Evolutionary conservation across 2,329 filamentous ascomycete genomes (phyloP).

Genomic region (Cytospora paraplurivora): DNA sequence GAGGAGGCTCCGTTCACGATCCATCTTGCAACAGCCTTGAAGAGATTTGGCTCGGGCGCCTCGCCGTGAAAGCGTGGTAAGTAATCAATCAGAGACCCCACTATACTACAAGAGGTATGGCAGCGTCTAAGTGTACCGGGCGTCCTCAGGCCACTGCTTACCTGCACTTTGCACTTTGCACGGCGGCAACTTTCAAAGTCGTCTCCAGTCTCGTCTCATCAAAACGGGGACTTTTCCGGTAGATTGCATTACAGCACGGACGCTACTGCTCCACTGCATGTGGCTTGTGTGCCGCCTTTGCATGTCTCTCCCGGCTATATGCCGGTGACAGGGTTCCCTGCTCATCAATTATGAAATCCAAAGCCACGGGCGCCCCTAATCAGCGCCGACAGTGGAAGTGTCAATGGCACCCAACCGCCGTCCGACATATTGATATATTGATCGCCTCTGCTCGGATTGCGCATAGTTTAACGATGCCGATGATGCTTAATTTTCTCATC

Average conservation of each 20-base stretch:
- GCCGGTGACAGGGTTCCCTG: slow-evolving; percentile 16
- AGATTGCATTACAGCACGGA: slow-evolving; percentile 29
- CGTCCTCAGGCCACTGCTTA: slow-evolving; percentile 8
- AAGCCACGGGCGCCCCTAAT: slow-evolving; percentile 15
- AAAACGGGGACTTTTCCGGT: slow-evolving; percentile 28
- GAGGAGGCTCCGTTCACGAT: slow-evolving; percentile 15
- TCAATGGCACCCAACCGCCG: background rate
- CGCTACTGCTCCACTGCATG: slow-evolving; percentile 27
- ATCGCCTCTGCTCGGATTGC: slow-evolving; percentile 8
- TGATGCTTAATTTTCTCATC: background rate
- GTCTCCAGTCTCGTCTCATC: slow-evolving; percentile 3
- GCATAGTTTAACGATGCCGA: background rate
- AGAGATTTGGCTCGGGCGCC: slow-evolving; percentile 26
- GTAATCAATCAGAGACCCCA: slow-evolving; percentile 27
- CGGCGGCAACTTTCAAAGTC: too few species aligned
- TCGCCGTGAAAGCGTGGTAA: slow-evolving; percentile 22
- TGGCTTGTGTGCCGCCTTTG: slow-evolving; percentile 26
- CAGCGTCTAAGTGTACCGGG: background rate
- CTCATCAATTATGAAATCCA: background rate
- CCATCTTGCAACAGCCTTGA: slow-evolving; percentile 1
- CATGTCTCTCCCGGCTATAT: slow-evolving; percentile 21
- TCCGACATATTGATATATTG: slow-evolving; percentile 16
- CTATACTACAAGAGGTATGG: slow-evolving; percentile 21
- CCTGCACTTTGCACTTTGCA: background rate
- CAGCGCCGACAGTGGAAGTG: background rate